Conservation (phyloP, 306 rosid genomes). For the Vachellia collinsii region DNA sequence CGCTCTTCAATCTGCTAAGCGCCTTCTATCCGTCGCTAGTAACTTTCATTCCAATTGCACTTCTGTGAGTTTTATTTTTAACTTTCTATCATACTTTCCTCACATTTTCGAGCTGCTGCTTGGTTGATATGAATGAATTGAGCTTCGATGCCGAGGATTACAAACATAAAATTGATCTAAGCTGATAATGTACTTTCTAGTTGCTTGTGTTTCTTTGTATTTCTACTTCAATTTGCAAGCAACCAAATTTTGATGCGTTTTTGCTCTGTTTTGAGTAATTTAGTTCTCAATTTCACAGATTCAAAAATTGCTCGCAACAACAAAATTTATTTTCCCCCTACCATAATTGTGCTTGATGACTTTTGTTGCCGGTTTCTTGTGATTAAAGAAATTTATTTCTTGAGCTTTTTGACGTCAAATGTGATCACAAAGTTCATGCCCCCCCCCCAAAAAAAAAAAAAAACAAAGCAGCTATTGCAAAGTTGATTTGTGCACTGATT, state of each 20-base stretch:
- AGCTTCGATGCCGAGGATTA: background rate
- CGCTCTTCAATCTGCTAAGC: conserved; percentile 75
- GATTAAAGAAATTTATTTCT: background rate
- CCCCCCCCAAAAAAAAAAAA: too few relatives aligned
- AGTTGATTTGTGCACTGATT: background rate
- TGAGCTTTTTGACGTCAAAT: background rate
- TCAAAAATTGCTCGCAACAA: background rate
- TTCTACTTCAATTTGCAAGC: background rate
- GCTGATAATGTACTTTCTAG: background rate
- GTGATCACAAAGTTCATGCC: background rate
- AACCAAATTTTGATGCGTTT: background rate
- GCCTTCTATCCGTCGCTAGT: conserved; percentile 56
- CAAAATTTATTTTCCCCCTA: background rate
- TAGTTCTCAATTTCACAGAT: conserved; percentile 39
- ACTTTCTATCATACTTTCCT: background rate
- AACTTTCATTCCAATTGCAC: conserved; percentile 57
- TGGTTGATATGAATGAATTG: conserved; percentile 8
- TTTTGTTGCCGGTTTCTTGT: background rate
- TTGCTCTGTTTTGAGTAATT: conserved; percentile 1
- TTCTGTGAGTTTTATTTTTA: conserved; percentile 51
- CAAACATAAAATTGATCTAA: background rate
- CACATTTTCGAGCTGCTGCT: background rate
- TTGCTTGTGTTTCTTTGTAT: background rate
- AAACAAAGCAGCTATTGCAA: background rate
- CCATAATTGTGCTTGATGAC: background rate